These are phyloP conservation scores for Trichosporon sp. DNA, from an alignment of 1,284 basidiomycete genomes.

Conservation along the genomic window DNA sequence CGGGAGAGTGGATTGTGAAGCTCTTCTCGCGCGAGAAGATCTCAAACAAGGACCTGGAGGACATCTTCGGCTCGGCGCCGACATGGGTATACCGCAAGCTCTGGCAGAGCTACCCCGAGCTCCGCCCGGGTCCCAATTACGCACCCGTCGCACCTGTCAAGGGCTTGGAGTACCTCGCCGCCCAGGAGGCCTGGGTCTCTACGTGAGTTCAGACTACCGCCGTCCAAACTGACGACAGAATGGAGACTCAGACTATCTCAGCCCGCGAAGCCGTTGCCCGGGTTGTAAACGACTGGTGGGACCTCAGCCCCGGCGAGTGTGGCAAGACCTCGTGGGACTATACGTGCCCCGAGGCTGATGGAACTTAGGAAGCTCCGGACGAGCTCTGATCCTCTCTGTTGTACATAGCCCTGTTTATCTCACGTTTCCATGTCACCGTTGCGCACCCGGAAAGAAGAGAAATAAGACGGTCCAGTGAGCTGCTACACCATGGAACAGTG, in stretches of 20 bases:
- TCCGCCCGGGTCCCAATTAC: conserved; percentile 69
- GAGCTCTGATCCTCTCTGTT: background rate
- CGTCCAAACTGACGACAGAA: conserved; percentile 56
- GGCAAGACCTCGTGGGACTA: conserved; percentile 52
- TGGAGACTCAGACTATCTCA: conserved; percentile 88
- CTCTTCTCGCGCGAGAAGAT: conserved; percentile 76
- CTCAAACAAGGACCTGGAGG: conserved; percentile 68
- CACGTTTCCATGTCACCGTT: background rate
- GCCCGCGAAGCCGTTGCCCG: conserved; percentile 81
- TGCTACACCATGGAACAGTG: too few relatives aligned
- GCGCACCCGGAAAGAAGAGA: too few relatives aligned
- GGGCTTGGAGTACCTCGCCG: conserved; percentile 83
- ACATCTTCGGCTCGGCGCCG: conserved; percentile 64
- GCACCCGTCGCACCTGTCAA: conserved; percentile 73
- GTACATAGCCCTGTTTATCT: background rate
- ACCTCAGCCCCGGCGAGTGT: conserved; percentile 51
- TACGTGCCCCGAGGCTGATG: conserved; percentile 38
- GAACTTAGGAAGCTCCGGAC: background rate
- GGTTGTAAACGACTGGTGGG: conserved; percentile 68
- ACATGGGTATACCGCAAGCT: conserved; percentile 82
- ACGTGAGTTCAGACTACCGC: conserved; percentile 40
- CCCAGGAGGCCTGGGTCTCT: conserved; percentile 74
- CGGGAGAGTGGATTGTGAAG: conserved; percentile 72
- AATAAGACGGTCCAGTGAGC: too few relatives aligned
- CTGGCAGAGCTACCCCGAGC: conserved; percentile 59